These are phyloP conservation scores for Beauveria pseudobassiana DNA, from an alignment of 2,329 filamentous ascomycete genomes.

Conservation along the genomic window DNA sequence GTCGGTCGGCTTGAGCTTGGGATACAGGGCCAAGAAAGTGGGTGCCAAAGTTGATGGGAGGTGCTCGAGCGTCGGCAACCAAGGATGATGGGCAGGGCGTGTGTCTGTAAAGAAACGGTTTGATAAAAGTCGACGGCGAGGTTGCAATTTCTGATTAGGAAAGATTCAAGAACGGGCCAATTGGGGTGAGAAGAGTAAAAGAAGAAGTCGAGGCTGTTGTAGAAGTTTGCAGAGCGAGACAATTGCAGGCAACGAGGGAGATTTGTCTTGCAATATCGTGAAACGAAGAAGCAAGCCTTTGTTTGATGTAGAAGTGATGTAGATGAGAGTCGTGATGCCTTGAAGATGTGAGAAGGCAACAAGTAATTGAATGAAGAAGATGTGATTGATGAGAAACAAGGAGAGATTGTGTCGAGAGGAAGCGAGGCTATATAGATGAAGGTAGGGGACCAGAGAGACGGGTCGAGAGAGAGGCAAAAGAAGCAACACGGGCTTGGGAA, in stretches of 20 bases:
- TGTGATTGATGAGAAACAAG: constrained; percentile 3
- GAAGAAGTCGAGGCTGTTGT: not conserved
- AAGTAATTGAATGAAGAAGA: not conserved
- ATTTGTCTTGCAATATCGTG: not conserved
- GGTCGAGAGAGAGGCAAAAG: constrained; percentile 5
- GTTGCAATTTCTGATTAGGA: not conserved
- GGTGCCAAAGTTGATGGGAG: constrained; percentile 4
- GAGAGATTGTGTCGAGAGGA: constrained; percentile 1
- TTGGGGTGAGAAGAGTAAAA: not conserved
- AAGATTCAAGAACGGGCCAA: not conserved
- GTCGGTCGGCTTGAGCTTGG: constrained; percentile 6
- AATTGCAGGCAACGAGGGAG: not conserved
- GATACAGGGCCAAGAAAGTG: constrained; percentile 5
- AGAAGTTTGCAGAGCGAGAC: not conserved
- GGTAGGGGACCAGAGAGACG: constrained; percentile 3
- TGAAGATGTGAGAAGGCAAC: not conserved
- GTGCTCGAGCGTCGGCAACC: constrained; percentile 10
- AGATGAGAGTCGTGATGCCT: not conserved
- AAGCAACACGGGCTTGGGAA: constrained; percentile 4
- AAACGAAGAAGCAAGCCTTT: not conserved
- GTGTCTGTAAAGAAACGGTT: not conserved
- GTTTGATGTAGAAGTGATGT: not conserved
- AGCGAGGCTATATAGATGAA: constrained; percentile 11
- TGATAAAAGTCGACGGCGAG: not conserved
- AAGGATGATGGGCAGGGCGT: not conserved